phyloP scores from a whole-genome alignment of 2,329 filamentous ascomycete genomes.

The Aphanoascus verrucosus region DNA sequence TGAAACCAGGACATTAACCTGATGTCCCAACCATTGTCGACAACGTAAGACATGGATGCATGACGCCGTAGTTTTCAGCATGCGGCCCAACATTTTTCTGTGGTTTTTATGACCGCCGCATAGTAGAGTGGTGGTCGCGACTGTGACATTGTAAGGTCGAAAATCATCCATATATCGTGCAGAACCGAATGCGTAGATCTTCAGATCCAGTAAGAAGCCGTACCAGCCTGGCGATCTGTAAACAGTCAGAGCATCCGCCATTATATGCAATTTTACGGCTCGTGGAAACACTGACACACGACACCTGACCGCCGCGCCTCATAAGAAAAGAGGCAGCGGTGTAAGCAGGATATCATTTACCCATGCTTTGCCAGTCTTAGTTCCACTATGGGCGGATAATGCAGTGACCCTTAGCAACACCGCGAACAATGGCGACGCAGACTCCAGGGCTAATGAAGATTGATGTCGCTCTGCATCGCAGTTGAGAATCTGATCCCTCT shows the following conservation, averaged over 20 bases:
- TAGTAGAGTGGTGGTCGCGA: no score
- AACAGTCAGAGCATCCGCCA: neutral
- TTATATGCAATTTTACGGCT: neutral
- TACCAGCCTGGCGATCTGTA: neutral
- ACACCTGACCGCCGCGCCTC: neutral
- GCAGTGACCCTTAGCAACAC: neutral
- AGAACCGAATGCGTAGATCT: neutral
- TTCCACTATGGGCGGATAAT: neutral
- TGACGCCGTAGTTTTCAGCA: neutral
- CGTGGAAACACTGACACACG: neutral
- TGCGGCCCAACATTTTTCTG: neutral
- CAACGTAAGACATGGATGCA: neutral
- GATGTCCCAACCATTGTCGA: neutral
- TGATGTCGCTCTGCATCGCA: neutral
- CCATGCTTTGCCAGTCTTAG: neutral
- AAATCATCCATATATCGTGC: neutral
- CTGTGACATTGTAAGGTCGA: neutral
- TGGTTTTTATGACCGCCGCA: neutral
- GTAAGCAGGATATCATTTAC: neutral
- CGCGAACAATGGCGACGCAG: neutral
- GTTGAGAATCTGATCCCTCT: neutral
- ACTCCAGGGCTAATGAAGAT: neutral
- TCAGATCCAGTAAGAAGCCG: neutral
- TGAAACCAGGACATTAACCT: constrained; percentile 16
- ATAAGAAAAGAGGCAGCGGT: no score